phyloP scores from a whole-genome alignment of 2,329 filamentous ascomycete genomes.

The Fusarium veterinarium region DNA sequence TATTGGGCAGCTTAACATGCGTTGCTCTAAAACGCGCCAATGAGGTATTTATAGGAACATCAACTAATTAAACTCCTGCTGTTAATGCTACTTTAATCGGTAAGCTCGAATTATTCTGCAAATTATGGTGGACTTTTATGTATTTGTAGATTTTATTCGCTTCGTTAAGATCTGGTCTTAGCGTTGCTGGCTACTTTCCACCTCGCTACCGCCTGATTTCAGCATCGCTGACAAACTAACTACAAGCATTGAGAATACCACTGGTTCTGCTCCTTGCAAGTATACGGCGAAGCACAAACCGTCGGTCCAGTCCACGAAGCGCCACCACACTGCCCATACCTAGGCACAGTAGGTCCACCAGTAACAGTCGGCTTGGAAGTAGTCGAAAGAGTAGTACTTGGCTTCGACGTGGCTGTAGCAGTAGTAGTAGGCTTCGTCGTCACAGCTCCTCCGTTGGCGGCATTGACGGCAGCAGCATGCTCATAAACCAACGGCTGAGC shows the following conservation, averaged over 20 bases:
- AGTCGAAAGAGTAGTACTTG: background rate
- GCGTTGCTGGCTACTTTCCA: too few relatives aligned
- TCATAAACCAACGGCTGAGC: slow-evolving; percentile 57
- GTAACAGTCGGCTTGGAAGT: slow-evolving; percentile 23
- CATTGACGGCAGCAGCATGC: slow-evolving; percentile 56
- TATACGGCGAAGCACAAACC: slow-evolving; percentile 12
- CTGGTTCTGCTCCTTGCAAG: slow-evolving; percentile 30
- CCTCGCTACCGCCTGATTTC: too few relatives aligned
- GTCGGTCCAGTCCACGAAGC: slow-evolving; percentile 27
- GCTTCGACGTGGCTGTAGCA: background rate
- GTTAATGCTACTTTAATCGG: too few relatives aligned
- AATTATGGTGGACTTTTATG: too few relatives aligned
- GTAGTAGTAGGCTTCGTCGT: background rate
- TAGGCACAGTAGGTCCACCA: slow-evolving; percentile 6
- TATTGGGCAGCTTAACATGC: too few relatives aligned
- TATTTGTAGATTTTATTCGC: too few relatives aligned
- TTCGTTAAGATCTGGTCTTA: too few relatives aligned
- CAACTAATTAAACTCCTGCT: too few relatives aligned
- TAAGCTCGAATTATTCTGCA: too few relatives aligned
- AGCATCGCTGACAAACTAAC: too few relatives aligned
- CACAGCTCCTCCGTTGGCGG: slow-evolving; percentile 47
- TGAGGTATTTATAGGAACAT: too few relatives aligned
- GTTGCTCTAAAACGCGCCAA: too few relatives aligned
- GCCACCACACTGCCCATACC: slow-evolving; percentile 30
- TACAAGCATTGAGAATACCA: slow-evolving; percentile 36